Base-by-base conservation (phyloP, 2,329 filamentous ascomycete genomes). In the Xylariaceae sp. region DNA sequence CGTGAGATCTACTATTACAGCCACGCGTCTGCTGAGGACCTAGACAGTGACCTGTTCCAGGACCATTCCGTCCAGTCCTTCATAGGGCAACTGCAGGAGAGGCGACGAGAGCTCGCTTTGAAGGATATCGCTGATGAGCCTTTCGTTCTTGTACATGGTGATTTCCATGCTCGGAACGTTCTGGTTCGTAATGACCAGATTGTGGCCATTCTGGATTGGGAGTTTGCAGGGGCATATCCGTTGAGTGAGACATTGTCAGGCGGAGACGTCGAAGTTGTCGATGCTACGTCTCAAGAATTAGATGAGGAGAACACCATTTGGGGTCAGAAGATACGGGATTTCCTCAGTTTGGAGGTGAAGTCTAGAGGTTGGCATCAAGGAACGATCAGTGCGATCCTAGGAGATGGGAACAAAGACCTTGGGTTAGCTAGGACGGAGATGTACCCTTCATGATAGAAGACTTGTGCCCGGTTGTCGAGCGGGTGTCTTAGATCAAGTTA, bases 201-300 rank as follows among this genome's bases (percentile, higher is more conserved):
- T 9, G 15, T 19, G 2, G 49, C 49, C 10, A 31, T 54, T 2
- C 11, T 54, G 1, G 52, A 52, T 27, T 52, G 52, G 52, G 49
- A 52, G 2, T 54, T 54, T 39, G 46, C 52, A 3, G 52, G 52
- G 12, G 43, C 47, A 2, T 54, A 52, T 39, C 52, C 52, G 3
- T 22, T 54, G 11, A 49, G 52, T 15, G 49, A 54, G 18, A 19
- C 44, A 12, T 45, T 53, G 30, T 10, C 43, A 6, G 11, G 31
- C 11, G 44, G 41, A 2, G 17, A 11, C 18, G 6, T 51, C 2
- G 15, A 47, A 1, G 51, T 53, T 1, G 17, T 50, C 3, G 44
- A 53, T 2, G 14, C 19, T 10, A n/a, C 17, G 4, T 44, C 27
- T 18, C 40, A 50, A n/a, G 47, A 53, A 11, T 7, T 12, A 10